A percentile compares a stretch with the other conserved stretches of the same genome.
Conservation (phyloP, 202 grass and related monocot genomes). For the Saccharum hybrid region DNA sequence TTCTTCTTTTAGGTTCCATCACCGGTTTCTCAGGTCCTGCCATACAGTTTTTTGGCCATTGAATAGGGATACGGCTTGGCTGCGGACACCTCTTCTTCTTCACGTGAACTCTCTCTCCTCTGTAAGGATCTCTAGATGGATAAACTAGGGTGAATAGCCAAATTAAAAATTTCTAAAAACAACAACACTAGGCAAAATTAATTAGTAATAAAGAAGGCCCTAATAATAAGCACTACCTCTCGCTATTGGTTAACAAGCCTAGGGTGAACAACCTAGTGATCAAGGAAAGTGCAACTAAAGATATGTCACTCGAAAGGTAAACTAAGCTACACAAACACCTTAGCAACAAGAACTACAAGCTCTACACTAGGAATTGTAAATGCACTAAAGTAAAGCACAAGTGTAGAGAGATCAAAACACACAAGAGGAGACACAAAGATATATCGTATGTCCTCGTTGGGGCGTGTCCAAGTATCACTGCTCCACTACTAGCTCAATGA, state of each 20-base stretch:
- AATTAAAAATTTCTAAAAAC: background rate
- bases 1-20: background rate
- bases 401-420: background rate
- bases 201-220: background rate
- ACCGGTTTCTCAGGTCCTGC: background rate
- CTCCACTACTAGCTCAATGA: too few species aligned
- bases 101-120: background rate
- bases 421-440: background rate
- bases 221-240: background rate
- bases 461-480: too few species aligned
- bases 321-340: background rate
- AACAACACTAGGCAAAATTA: background rate
- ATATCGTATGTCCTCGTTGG: too few species aligned
- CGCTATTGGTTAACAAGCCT: too few species aligned
- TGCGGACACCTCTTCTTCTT: background rate
- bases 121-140: background rate
- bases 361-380: background rate
- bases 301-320: background rate
- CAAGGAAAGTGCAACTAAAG: background rate
- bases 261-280: background rate
- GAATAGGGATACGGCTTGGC: background rate
- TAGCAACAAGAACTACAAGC: background rate
- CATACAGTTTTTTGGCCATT: background rate
- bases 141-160: background rate
- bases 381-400: background rate